Evolutionary conservation across 768 basidiomycete genomes (phyloP).

Genomic region (Epithele typhae): DNA sequence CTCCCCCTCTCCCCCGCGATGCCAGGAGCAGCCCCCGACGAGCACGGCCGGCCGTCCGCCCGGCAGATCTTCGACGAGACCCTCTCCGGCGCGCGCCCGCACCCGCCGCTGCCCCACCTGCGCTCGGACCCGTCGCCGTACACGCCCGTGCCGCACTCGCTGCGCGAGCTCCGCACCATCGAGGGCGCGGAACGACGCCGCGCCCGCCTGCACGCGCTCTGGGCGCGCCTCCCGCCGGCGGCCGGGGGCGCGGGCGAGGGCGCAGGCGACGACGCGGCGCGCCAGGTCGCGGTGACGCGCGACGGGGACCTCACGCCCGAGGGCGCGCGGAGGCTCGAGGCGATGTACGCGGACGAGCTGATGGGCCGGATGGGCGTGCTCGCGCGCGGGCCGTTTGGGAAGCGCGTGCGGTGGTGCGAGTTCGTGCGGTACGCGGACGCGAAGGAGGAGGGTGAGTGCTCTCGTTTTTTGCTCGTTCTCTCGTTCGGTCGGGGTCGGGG

Average conservation of each 20-base stretch:
- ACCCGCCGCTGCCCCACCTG: slow-evolving; percentile 54
- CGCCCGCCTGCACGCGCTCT: slow-evolving; percentile 55
- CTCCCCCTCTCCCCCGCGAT: too few relatives aligned
- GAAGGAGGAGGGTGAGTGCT: slow-evolving; percentile 72
- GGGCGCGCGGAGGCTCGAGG: slow-evolving; percentile 57
- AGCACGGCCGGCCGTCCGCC: slow-evolving; percentile 29
- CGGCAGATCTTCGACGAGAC: slow-evolving; percentile 52
- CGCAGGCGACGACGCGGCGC: slow-evolving; percentile 19
- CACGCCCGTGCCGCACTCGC: slow-evolving; percentile 40
- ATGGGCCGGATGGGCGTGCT: slow-evolving; percentile 48
- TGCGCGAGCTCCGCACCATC: slow-evolving; percentile 57
- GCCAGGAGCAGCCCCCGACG: slow-evolving; percentile 7
- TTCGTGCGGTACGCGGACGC: slow-evolving; percentile 72
- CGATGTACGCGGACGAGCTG: slow-evolving; percentile 77
- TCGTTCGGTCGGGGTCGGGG: not conserved
- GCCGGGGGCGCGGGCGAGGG: not conserved
- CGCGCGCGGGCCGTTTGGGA: slow-evolving; percentile 30
- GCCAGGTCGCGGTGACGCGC: slow-evolving; percentile 25
- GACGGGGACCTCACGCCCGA: slow-evolving; percentile 29
- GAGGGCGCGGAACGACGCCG: slow-evolving; percentile 66
- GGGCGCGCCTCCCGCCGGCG: slow-evolving; percentile 27
- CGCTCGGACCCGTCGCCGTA: slow-evolving; percentile 47
- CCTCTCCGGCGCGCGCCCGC: slow-evolving; percentile 48
- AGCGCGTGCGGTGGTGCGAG: slow-evolving; percentile 59
- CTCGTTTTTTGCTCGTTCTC: not conserved